phyloP scores from a whole-genome alignment of 345 rosid species.

The Euphorbia pulcherrima region DNA sequence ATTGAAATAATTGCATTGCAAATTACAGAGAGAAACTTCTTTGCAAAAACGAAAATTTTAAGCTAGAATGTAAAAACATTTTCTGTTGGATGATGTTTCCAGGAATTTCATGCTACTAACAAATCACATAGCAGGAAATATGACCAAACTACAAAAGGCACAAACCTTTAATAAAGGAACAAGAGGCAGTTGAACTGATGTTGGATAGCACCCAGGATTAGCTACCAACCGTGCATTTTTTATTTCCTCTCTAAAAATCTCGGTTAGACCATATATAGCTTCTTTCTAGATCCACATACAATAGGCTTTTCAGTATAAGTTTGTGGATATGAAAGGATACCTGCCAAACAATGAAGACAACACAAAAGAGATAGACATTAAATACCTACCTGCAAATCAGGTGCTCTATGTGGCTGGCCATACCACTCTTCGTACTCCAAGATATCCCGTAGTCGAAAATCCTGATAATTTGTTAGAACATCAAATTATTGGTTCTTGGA shows the following conservation, averaged over 20 bases:
- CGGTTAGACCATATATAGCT: slow-evolving; percentile 95
- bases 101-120: neutral
- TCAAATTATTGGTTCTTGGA: neutral
- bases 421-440: slow-evolving; percentile 94
- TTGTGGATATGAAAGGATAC: neutral
- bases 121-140: slow-evolving; percentile 3
- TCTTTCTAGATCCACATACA: slow-evolving; percentile 49
- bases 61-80: neutral
- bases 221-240: slow-evolving; percentile 72
- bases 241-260: slow-evolving; percentile 65
- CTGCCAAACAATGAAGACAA: neutral
- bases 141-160: slow-evolving; percentile 6
- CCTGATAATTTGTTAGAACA: slow-evolving; percentile 34
- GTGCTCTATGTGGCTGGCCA: slow-evolving; percentile 88
- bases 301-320: neutral
- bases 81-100: neutral
- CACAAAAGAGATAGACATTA: neutral
- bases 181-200: slow-evolving; percentile 92
- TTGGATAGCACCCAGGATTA: slow-evolving; percentile 98
- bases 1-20: neutral
- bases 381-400: slow-evolving; percentile 64
- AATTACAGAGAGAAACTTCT: neutral
- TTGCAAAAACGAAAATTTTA: neutral
- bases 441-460: slow-evolving; percentile 65
- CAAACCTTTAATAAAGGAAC: slow-evolving; percentile 79